Base-by-base conservation (phyloP, 83 land plant species). In the Larix sibirica region DNA sequence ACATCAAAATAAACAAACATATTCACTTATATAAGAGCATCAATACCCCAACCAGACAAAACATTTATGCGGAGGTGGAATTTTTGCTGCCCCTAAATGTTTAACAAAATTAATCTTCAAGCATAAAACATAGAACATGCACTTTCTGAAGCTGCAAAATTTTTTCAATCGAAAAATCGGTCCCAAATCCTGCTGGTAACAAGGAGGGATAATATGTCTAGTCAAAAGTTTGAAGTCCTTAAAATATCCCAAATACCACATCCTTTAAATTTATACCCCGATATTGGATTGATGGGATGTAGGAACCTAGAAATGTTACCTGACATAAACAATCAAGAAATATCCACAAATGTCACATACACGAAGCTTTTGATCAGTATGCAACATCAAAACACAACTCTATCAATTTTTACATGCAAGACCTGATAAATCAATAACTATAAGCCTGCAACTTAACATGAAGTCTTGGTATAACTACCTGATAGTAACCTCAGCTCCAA, bases 271-370 rank as follows among this genome's bases (percentile, higher is more conserved):
- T 24, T 38, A 18, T 75, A 28, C n/a, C 58, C 67, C 42, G 38
- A 42, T 54, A 18, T 42, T 75, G 31, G n/a, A 79, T 63, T 42
- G 80, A 78, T 6, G 20, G 70, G 28, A 44, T 68, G 42, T 59
- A 71, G 62, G 38, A 81, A 31, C 17, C 67, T 26, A 47, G 28
- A 71, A 50, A 26, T 79, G 62, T 77, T 89, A 97, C 99, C 93
- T 97, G 89, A 96, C 99, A 92, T 97, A 97, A 62, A 97, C 96
- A 83, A 98, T 97, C 83, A 97, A 90, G 82, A 96, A 96, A 40
- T 98, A 98, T 81, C 99, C 98, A 92, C 99, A 97, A 47, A 97
- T 97, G 89, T 97, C 99, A 87, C 99, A 97, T 0, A 97, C 96
- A 74, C 99, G 95, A 50, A 97, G 89, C 91, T 97, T 97, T 86